A percentile compares a stretch with the other conserved stretches of the same genome.
These are phyloP conservation scores for Lactifluus pinguis DNA, from an alignment of 768 basidiomycete species.

Conservation along the genomic window DNA sequence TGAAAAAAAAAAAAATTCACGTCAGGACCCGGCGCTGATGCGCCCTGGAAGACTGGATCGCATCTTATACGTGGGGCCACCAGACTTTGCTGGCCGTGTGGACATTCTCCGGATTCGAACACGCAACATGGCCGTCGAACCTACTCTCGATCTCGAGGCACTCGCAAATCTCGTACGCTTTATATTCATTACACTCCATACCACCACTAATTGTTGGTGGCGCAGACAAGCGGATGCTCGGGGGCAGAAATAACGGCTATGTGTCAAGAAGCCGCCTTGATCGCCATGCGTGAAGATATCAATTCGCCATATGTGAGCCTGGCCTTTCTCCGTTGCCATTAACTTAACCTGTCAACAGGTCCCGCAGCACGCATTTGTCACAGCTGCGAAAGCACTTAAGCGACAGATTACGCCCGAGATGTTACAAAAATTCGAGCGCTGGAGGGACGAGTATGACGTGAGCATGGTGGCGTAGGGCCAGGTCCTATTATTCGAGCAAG, in stretches of 20 bases:
- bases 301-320: slow-evolving; percentile 60
- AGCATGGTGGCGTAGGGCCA: neutral
- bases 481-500: neutral
- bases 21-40: slow-evolving; percentile 88
- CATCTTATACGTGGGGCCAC: slow-evolving; percentile 89
- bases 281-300: slow-evolving; percentile 86
- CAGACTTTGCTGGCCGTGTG: slow-evolving; percentile 65
- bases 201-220: neutral
- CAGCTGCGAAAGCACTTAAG: slow-evolving; percentile 63
- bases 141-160: slow-evolving; percentile 51
- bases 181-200: neutral
- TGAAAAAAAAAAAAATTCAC: neutral
- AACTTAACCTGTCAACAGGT: slow-evolving; percentile 41
- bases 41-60: slow-evolving; percentile 92
- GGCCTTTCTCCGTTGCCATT: neutral
- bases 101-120: slow-evolving; percentile 82
- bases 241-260: slow-evolving; percentile 89
- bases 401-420: slow-evolving; percentile 80
- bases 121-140: slow-evolving; percentile 70
- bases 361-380: slow-evolving; percentile 57
- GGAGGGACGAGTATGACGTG: slow-evolving; percentile 35
- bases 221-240: slow-evolving; percentile 88
- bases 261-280: slow-evolving; percentile 92
- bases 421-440: slow-evolving; percentile 59
- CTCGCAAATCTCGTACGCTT: slow-evolving; percentile 61